phyloP scores from a whole-genome alignment of 73 alveolate genomes.

The Paramecium bursaria region DNA sequence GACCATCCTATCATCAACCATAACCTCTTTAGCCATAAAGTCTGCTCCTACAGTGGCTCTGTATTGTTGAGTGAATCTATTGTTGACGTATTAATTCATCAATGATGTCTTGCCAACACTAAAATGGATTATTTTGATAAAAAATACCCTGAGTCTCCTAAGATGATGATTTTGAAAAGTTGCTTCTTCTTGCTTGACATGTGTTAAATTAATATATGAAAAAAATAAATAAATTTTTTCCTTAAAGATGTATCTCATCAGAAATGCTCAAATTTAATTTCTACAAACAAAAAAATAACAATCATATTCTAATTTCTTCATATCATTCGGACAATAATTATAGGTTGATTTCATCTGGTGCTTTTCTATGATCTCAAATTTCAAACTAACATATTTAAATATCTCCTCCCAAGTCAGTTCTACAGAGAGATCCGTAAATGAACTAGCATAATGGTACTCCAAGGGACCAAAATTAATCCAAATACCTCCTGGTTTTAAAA shows the following conservation, averaged over 20 bases:
- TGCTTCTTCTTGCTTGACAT: constrained; percentile 93
- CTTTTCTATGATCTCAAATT: background rate
- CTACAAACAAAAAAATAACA: constrained; percentile 30
- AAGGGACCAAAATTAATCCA: constrained; percentile 97
- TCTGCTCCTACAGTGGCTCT: constrained; percentile 99
- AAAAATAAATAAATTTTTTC: no score
- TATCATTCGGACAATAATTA: constrained; percentile 51
- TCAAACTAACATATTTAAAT: constrained; percentile 67
- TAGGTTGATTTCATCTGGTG: constrained; percentile 40
- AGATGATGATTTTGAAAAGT: constrained; percentile 93
- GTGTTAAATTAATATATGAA: constrained; percentile 36
- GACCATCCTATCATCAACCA: constrained; percentile 90
- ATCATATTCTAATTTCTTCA: constrained; percentile 23
- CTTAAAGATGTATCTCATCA: no score
- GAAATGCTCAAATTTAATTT: no score
- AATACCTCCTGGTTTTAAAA: constrained; percentile 90
- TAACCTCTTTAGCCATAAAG: constrained; percentile 92
- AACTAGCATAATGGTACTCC: constrained; percentile 90
- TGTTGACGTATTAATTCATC: constrained; percentile 87
- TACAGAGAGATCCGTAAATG: constrained; percentile 78
- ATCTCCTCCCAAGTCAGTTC: constrained; percentile 93
- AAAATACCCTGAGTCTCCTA: constrained; percentile 93
- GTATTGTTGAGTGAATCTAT: constrained; percentile 85
- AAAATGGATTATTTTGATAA: background rate
- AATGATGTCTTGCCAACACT: constrained; percentile 97